Base-by-base conservation (phyloP, 768 basidiomycete species). In the Macrolepiota fuliginosa region DNA sequence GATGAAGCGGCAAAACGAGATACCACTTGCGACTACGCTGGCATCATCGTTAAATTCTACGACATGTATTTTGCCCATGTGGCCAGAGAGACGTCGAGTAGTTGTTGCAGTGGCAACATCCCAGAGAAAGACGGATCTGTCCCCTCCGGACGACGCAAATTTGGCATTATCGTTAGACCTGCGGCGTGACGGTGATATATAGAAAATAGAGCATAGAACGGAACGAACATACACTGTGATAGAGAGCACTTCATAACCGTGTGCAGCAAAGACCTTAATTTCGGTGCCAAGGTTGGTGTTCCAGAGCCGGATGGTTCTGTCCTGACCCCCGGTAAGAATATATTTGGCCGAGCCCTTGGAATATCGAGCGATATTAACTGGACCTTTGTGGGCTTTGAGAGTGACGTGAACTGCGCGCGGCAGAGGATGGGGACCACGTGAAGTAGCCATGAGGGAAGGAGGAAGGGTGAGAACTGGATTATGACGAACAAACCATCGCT, bases 241-340 rank as follows among this genome's bases (percentile, higher is more conserved):
- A 1, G 92, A 92, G 45, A 98, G 82, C 3, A 99, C 92, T 71
- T 98, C 97, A 72, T 98, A 96, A 29, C 94, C 96, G 72, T 98
- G 96, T 9, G 92, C 93, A 60, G 86, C 77, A 72, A 97, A 99
- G 0, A 80, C 72, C 76, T 97, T 97, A 76, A 99, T 92, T 76
- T 96, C 88, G n/a, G 87, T 81, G 24, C 96, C 97, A 35, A 85
- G 74, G 56, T 77, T 79, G 3, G 94, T 90, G 73, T 98, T 99
- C 91, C 94, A 98, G 40, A 98, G 84, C 52, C 91, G 83, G 56
- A 98, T 83, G 1, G 88, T 86, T 53, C 95, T 84, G 75, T 98
- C 97, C 71, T 93, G 90, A 19, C 95, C 95, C 9, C 96, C 97
- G 1, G 93, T 89, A n/a, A 99, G 81, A 63, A 94, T 78, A 71